Evolutionary conservation across 768 basidiomycete genomes (phyloP), one percentile per base, ranked within the genome.

Genomic region (Baorangia bicolor): DNA sequence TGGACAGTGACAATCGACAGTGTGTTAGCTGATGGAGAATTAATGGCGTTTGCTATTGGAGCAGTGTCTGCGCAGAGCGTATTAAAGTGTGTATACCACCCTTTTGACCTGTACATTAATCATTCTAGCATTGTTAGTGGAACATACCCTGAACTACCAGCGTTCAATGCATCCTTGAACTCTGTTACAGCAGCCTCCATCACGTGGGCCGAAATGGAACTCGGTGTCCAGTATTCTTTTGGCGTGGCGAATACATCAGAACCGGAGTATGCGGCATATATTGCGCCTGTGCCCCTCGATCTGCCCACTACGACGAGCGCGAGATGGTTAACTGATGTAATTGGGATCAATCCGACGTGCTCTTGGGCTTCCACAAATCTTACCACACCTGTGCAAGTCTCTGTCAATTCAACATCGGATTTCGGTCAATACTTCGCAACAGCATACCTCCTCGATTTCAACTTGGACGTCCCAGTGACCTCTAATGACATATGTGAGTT

Each of bases 331-430:
- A 58, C 61, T 20, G 69, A 70, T 45, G 68, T 71, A 16, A 56
- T 64, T 4, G 63, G 63, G 44, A 33, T 71, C 28, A 67, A 69
- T 25, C 69, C 69, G 1, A 44, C 47, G 4, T 70, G 69, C 44
- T 63, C 59, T n/a, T 70, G 67, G 67, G 53, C 68, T 27, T 51
- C 58, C 13, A 71, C 69, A 7, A 69, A 71, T 43, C 37, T 70
- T 16, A 63, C 63, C 4, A 1, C 56, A 6, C 39, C 60, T 5
- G 12, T 69, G 1, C 35, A 58, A 37, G 7, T 63, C 12, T 33
- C 60, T 11, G 1, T 20, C 31, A 69, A 69, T 10, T 51, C 38
- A 39, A 31, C 43, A 14, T 21, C 38, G 12, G 8, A 2, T 8
- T 1, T 34, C 7, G 14, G 2, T 11, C 6, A 40, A 23, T 28